phyloP scores from a whole-genome alignment of 2,329 filamentous ascomycete genomes.

The Phialemonium atrogriseum region DNA sequence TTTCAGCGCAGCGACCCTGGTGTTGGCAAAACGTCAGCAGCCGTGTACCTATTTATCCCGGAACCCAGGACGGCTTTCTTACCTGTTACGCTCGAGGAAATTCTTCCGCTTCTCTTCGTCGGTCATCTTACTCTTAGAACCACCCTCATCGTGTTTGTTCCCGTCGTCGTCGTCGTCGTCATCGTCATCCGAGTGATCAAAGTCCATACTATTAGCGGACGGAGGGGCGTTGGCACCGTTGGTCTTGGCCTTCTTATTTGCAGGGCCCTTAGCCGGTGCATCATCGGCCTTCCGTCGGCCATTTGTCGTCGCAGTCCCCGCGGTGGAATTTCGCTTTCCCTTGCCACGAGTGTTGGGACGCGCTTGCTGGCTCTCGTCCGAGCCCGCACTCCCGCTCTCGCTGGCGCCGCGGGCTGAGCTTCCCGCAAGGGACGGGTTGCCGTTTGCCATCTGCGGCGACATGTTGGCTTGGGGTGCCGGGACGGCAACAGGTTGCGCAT shows the following conservation, averaged over 20 bases:
- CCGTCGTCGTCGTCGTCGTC: conserved; percentile 46
- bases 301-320: conserved; percentile 36
- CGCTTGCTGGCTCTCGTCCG: conserved; percentile 64
- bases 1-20: conserved; percentile 87
- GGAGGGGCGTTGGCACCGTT: conserved; percentile 25
- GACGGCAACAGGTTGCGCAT: conserved; percentile 37
- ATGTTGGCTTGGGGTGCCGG: conserved; percentile 26
- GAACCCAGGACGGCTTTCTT: conserved; percentile 25
- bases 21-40: conserved; percentile 14
- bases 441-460: conserved; percentile 46
- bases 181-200: conserved; percentile 30
- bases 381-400: conserved; percentile 60
- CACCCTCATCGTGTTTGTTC: conserved; percentile 49
- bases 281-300: conserved; percentile 75
- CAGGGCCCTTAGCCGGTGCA: conserved; percentile 50
- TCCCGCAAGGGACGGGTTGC: conserved; percentile 30
- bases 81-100: conserved; percentile 94
- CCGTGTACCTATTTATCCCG: too few relatives aligned
- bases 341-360: conserved; percentile 59
- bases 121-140: conserved; percentile 76
- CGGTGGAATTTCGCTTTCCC: conserved; percentile 55
- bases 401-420: conserved; percentile 49
- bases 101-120: conserved; percentile 98
- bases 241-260: conserved; percentile 63
- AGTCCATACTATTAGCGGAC: conserved; percentile 12